Evolutionary conservation across 257 asterid genomes (phyloP).

Genomic region (Solanum sitiens): DNA sequence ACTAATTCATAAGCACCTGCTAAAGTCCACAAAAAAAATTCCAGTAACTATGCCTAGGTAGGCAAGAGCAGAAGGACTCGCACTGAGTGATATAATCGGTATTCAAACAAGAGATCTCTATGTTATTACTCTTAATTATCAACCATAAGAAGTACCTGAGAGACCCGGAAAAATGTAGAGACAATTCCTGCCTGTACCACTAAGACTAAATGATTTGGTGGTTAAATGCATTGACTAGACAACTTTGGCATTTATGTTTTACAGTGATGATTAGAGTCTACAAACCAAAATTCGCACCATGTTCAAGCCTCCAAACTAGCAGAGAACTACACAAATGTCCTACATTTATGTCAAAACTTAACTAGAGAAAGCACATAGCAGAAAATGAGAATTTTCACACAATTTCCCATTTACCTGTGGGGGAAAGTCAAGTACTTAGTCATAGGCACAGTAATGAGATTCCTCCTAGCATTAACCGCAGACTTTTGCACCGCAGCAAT

Average conservation of each 20-base stretch:
- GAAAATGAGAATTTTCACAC: not conserved
- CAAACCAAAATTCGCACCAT: not conserved
- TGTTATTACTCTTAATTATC: not conserved
- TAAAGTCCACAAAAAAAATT: not conserved
- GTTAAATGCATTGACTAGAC: not conserved
- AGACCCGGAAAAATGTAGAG: not conserved
- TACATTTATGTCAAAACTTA: not conserved
- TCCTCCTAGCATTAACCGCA: constrained; percentile 80
- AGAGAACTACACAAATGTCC: not conserved
- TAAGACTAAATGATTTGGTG: not conserved
- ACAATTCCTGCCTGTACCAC: not conserved
- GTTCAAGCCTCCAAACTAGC: not conserved
- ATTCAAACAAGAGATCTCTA: not conserved
- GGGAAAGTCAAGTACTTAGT: constrained; percentile 90
- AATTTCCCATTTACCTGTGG: constrained; percentile 43
- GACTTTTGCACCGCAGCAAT: constrained; percentile 77
- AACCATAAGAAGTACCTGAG: not conserved
- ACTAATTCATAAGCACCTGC: not conserved
- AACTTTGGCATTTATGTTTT: not conserved
- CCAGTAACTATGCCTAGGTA: not conserved
- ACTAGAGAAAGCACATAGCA: not conserved
- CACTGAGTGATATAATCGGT: not conserved
- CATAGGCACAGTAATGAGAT: constrained; percentile 66
- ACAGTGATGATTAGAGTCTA: not conserved
- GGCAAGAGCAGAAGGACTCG: not conserved